Conservation (phyloP, 257 asterid species). For the Solanum clarkiae region DNA sequence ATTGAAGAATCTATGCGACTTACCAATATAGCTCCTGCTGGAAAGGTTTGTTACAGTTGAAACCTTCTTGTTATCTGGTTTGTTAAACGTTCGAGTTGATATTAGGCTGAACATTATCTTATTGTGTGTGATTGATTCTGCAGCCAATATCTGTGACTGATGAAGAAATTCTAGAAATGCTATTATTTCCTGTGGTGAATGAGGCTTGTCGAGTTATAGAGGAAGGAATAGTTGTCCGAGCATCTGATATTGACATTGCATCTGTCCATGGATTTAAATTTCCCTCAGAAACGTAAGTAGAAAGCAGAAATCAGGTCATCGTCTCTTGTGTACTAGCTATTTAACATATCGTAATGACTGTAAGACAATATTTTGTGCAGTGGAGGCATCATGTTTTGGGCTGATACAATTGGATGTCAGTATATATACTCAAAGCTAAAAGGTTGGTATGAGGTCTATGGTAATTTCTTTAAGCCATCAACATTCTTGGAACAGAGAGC, state of each 20-base stretch:
- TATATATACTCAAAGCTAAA: background rate
- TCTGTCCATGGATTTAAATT: constrained; percentile 14
- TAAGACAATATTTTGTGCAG: background rate
- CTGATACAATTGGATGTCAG: background rate
- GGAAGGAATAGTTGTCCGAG: constrained; percentile 7
- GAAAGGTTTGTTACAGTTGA: background rate
- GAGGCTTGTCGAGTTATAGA: constrained; percentile 17
- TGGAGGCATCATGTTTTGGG: constrained; percentile 1
- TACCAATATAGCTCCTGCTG: background rate
- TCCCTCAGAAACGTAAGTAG: constrained; percentile 5
- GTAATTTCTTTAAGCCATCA: background rate
- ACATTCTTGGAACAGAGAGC: background rate
- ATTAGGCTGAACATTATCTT: background rate
- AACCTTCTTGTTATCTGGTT: background rate
- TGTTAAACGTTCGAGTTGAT: background rate
- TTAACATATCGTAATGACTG: background rate
- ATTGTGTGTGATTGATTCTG: background rate
- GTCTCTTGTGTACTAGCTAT: background rate
- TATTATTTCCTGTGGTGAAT: constrained; percentile 17
- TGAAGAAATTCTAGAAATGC: constrained; percentile 7
- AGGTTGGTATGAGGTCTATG: background rate
- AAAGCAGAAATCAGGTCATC: background rate
- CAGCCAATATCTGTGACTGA: background rate
- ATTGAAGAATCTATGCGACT: background rate
- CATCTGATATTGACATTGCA: constrained; percentile 17